Evolutionary conservation across 2,329 filamentous ascomycete species (phyloP).

Genomic region (Clonostachys rosea): DNA sequence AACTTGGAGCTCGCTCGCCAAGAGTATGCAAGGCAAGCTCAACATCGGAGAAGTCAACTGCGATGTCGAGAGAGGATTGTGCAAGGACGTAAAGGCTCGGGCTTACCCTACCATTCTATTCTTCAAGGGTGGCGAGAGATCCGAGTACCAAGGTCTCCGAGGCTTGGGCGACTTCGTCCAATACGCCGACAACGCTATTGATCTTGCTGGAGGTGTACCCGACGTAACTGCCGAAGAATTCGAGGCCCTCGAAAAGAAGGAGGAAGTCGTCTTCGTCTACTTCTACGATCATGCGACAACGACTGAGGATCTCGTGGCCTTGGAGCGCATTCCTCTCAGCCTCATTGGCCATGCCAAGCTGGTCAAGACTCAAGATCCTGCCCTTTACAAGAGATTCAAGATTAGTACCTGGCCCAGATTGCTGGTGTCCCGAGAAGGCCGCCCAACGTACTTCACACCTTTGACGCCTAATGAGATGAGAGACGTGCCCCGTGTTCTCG

Average conservation of each 20-base stretch:
- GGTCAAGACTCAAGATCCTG: conserved; percentile 81
- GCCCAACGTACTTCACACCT: conserved; percentile 84
- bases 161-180: conserved; percentile 85
- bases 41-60: conserved; percentile 98
- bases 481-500: conserved; percentile 70
- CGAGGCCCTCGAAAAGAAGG: conserved; percentile 80
- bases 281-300: conserved; percentile 97
- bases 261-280: conserved; percentile 95
- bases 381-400: conserved; percentile 79
- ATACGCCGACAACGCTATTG: conserved; percentile 82
- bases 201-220: conserved; percentile 69
- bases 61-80: conserved; percentile 78
- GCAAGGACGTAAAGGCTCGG: conserved; percentile 78
- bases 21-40: conserved; percentile 83
- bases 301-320: conserved; percentile 81
- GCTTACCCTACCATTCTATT: conserved; percentile 89
- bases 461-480: conserved; percentile 90
- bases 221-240: conserved; percentile 77
- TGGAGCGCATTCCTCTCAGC: conserved; percentile 81
- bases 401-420: conserved; percentile 96
- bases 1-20: conserved; percentile 83
- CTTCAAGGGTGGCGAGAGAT: conserved; percentile 85
- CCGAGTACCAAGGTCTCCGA: conserved; percentile 89
- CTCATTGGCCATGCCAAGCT: conserved; percentile 89
- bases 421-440: conserved; percentile 82